Evolutionary conservation across 345 rosid genomes (phyloP), one percentile per base, ranked within the genome.

Genomic region (Syzygium aqueum): DNA sequence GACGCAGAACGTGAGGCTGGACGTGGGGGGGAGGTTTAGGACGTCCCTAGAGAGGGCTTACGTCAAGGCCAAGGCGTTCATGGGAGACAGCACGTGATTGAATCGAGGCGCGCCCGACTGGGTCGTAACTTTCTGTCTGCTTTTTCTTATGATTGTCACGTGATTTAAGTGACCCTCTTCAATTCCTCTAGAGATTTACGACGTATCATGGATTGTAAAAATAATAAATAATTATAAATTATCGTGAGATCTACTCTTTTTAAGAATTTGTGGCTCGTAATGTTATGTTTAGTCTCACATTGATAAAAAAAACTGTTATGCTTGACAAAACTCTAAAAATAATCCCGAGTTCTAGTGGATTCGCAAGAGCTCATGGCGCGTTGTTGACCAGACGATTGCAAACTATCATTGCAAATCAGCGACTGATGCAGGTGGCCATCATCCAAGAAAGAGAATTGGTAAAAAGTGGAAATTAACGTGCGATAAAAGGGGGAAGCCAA

Each of bases 1-100:
- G 84, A 93, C 92, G 73, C 97, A 96, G 89, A 88, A 95, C 86
- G 90, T 95, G 27, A 91, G 85, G 73, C 50, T 94, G 16, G 93
- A 91, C 88, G 86, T 94, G 86, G 57, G 73, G 86, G 57, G 73
- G 67, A 85, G 94, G 88, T 94, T 94, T 83, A 90, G 92, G 89
- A 61, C 88, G 73, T 88, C 89, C 88, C 89, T 95, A 87, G n/a
- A 83, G 65, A 19, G 85, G 87, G 93, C 89, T 37, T 92, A 90
- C 57, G 10, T 77, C 54, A 92, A 89, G 83, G 92, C 96, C 49
- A 92, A 86, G 85, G 57, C 16, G 25, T 93, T 93, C 50, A 91
- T 93, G 94, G 94, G 89, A 91, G 17, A 87, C 5, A 9, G 46
- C 46, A 8, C 8, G 5, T 6, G 80, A 33, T 4, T 19, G 46